These are phyloP conservation scores for Alternaria novae-zelandiae DNA, from an alignment of 2,329 filamentous ascomycete genomes.

Conservation along the genomic window DNA sequence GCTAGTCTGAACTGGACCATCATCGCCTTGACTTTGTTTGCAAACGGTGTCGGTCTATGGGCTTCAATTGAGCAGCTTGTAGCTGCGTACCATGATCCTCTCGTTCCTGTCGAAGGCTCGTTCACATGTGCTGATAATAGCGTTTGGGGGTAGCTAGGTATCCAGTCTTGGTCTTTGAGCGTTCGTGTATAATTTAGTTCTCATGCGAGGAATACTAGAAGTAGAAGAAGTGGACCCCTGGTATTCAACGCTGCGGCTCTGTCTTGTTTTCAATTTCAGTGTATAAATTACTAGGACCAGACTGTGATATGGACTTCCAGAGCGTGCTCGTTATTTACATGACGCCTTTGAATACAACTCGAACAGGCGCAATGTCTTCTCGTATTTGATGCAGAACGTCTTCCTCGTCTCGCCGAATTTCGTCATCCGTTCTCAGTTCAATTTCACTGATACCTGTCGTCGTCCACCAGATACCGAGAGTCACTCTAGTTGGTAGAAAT, in stretches of 20 bases:
- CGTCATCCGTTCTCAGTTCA: neutral
- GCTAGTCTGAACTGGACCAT: slow-evolving; percentile 20
- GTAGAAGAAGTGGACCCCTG: neutral
- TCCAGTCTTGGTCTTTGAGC: neutral
- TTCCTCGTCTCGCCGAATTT: neutral
- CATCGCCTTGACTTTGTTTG: slow-evolving; percentile 16
- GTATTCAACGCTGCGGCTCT: neutral
- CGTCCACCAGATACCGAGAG: neutral
- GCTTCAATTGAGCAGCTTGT: slow-evolving; percentile 3
- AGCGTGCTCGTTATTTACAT: neutral
- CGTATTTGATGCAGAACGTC: neutral
- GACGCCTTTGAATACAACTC: neutral
- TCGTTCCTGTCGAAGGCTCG: neutral
- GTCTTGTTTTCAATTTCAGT: neutral
- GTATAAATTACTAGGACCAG: neutral
- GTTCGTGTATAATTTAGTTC: neutral
- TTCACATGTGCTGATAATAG: slow-evolving; percentile 11
- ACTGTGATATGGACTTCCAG: neutral
- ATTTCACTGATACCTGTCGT: fast-evolving
- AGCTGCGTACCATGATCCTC: slow-evolving; percentile 5
- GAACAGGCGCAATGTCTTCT: neutral
- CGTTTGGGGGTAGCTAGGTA: neutral
- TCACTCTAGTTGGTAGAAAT: neutral
- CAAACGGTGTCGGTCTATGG: neutral
- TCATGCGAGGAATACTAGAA: neutral